Evolutionary conservation across 2,329 filamentous ascomycete species (phyloP).

Genomic region (Ophiosphaerella narmari): DNA sequence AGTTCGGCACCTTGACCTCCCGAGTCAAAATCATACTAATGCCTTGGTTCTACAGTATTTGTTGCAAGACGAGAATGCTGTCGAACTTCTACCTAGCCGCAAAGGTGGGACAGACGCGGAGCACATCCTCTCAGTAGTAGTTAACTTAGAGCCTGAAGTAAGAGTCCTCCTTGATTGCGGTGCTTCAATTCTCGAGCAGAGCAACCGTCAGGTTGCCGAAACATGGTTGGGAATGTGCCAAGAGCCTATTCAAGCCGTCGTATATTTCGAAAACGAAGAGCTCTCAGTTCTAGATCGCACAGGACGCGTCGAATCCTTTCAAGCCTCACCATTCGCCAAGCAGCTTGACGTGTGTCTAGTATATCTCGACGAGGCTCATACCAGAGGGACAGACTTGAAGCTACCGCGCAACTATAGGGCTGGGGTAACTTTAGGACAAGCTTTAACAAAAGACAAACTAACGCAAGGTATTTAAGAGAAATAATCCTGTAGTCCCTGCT

Average conservation of each 20-base stretch:
- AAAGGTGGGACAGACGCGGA: constrained; percentile 37
- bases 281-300: constrained; percentile 58
- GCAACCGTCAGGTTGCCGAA: constrained; percentile 49
- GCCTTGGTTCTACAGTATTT: constrained; percentile 67
- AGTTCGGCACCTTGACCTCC: constrained; percentile 62
- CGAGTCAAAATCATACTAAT: constrained; percentile 66
- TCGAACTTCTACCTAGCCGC: constrained; percentile 33
- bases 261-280: constrained; percentile 65
- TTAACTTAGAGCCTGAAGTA: constrained; percentile 45
- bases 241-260: constrained; percentile 45
- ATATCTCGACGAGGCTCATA: constrained; percentile 73
- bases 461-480: constrained; percentile 59
- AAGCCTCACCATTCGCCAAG: constrained; percentile 62
- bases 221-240: constrained; percentile 54
- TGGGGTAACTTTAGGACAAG: constrained; percentile 68
- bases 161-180: constrained; percentile 73
- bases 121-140: constrained; percentile 54
- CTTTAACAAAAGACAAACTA: constrained; percentile 69
- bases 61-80: constrained; percentile 49
- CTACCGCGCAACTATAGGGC: constrained; percentile 64
- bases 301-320: constrained; percentile 55
- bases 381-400: constrained; percentile 69
- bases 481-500: no score
- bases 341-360: constrained; percentile 65
- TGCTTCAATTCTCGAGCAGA: constrained; percentile 68